These are phyloP conservation scores for Xylariaceae sp. DNA, from an alignment of 2,329 filamentous ascomycete genomes.

Conservation along the genomic window DNA sequence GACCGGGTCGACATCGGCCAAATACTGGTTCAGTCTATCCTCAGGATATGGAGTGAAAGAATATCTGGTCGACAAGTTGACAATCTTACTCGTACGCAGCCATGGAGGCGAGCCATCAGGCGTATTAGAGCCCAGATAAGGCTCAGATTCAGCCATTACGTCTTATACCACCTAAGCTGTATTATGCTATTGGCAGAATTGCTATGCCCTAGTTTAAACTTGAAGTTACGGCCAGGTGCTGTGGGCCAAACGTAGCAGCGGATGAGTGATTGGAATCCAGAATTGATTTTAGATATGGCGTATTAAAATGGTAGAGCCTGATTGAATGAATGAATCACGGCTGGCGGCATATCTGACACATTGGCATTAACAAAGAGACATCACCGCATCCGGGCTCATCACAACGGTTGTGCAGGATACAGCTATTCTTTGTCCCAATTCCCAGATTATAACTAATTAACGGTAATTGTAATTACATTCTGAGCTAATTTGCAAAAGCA, in stretches of 20 bases:
- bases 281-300: not conserved
- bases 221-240: not conserved
- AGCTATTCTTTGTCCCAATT: not conserved
- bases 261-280: not conserved
- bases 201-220: not conserved
- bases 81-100: not conserved
- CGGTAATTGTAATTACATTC: no score
- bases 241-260: not conserved
- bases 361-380: constrained; percentile 4
- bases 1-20: not conserved
- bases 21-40: not conserved
- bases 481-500: not conserved
- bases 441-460: no score
- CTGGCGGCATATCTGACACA: no score
- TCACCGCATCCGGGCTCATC: constrained; percentile 5
- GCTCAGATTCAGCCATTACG: not conserved
- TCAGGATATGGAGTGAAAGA: not conserved
- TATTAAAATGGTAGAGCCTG: not conserved
- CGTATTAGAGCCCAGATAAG: not conserved
- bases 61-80: not conserved
- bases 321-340: no score
- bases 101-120: not conserved
- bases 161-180: not conserved
- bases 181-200: not conserved
- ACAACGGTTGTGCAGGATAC: constrained; percentile 2